A percentile compares a stretch with the other conserved stretches of the same genome.
Conservation (phyloP, 352 stramenopile genomes). For the Phytopythium cucurbitacearum region DNA sequence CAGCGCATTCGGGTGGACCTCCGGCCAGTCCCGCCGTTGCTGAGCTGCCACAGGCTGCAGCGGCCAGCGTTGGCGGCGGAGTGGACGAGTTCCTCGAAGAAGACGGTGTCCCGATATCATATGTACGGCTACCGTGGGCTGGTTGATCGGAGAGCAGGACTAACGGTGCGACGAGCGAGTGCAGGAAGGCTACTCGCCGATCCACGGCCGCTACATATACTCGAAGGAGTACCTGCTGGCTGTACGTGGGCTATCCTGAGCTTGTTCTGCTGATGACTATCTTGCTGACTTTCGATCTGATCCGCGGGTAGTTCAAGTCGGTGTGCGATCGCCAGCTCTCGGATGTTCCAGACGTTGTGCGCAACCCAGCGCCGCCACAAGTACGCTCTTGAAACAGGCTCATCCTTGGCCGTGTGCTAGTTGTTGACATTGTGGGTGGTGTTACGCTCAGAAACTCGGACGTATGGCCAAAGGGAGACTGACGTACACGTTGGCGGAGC, state of each 20-base stretch:
- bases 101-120: conserved; percentile 26
- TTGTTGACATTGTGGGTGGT: background rate
- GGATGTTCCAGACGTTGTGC: conserved; percentile 42
- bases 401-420: background rate
- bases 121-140: conserved; percentile 11
- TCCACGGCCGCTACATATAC: conserved; percentile 46
- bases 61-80: conserved; percentile 2
- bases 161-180: conserved; percentile 5
- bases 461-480: conserved; percentile 38
- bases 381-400: conserved; percentile 12
- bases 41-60: conserved; percentile 14
- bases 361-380: conserved; percentile 28
- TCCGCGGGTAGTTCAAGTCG: conserved; percentile 39
- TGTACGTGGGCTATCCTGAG: conserved; percentile 13
- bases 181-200: conserved; percentile 26
- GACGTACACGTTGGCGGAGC: conserved; percentile 59
- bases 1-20: background rate
- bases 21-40: background rate
- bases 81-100: conserved; percentile 15
- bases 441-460: conserved; percentile 29
- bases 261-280: background rate
- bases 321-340: conserved; percentile 40
- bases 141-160: background rate
- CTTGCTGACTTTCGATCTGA: conserved; percentile 2
- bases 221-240: conserved; percentile 56